Percentiles rank a stretch among this genome's conserved stretches.
phyloP scores from a whole-genome alignment of 2,329 filamentous ascomycete species.

The Fusarium chuoi region DNA sequence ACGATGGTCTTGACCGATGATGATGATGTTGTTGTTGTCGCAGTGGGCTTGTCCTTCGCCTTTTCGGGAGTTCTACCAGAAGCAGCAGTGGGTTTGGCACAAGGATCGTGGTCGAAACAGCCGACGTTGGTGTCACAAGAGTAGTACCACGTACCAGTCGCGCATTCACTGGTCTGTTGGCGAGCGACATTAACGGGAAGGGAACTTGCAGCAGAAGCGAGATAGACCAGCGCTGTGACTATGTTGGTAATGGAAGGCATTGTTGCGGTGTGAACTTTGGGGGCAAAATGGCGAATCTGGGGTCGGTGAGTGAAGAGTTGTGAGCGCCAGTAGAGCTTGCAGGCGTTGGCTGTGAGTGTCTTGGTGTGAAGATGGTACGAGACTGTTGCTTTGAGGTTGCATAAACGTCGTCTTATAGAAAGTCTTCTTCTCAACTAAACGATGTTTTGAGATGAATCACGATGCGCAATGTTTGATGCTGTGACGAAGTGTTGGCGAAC shows the following conservation, averaged over 20 bases:
- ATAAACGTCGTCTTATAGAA: neutral
- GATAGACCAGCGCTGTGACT: constrained; percentile 1
- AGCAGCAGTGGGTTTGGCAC: neutral
- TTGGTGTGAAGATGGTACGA: neutral
- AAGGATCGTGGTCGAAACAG: constrained; percentile 16
- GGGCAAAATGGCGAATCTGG: too few species aligned
- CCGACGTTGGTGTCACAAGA: neutral
- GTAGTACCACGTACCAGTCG: constrained; percentile 5
- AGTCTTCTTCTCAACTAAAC: too few species aligned
- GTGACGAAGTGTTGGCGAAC: neutral
- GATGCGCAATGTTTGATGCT: neutral
- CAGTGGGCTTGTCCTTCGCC: neutral
- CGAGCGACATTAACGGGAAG: constrained; percentile 11
- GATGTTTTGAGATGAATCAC: neutral
- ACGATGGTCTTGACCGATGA: neutral
- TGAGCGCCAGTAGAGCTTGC: neutral
- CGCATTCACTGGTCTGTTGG: constrained; percentile 10
- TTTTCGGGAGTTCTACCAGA: neutral
- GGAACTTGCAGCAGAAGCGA: constrained; percentile 6
- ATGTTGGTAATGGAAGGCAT: constrained; percentile 24
- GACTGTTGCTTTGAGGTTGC: too few species aligned
- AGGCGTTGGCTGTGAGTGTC: neutral
- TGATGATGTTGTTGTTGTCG: neutral
- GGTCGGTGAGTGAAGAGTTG: neutral
- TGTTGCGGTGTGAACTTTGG: neutral